These are phyloP conservation scores for Saccharomycopsis babjevae DNA, from an alignment of 805 yeast species.

Conservation along the genomic window DNA sequence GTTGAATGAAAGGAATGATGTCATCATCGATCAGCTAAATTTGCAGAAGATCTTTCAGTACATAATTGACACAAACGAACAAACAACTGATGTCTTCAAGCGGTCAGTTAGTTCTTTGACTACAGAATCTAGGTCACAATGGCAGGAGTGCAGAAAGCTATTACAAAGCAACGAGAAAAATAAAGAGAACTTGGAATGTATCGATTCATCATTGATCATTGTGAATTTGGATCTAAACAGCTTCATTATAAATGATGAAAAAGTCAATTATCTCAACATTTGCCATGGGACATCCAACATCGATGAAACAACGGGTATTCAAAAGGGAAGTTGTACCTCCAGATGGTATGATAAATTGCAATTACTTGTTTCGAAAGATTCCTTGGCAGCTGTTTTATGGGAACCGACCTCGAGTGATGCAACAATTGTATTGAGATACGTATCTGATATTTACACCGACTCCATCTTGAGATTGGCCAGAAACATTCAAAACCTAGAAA, in stretches of 20 bases:
- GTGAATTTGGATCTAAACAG: conserved; percentile 70
- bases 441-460: conserved; percentile 83
- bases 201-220: conserved; percentile 75
- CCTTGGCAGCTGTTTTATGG: conserved; percentile 84
- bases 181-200: conserved; percentile 44
- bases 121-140: conserved; percentile 72
- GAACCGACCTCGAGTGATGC: conserved; percentile 92
- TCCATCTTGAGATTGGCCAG: conserved; percentile 76
- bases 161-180: conserved; percentile 35
- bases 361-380: conserved; percentile 71
- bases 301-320: conserved; percentile 58
- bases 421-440: conserved; percentile 79
- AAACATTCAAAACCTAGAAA: conserved; percentile 49
- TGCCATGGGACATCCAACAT: conserved; percentile 72
- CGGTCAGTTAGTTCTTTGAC: conserved; percentile 77
- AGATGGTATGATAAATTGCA: conserved; percentile 92
- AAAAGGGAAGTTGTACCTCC: conserved; percentile 85
- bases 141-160: conserved; percentile 64
- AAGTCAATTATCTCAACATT: conserved; percentile 29
- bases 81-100: conserved; percentile 20
- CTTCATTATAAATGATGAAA: conserved; percentile 25
- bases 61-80: conserved; percentile 55
- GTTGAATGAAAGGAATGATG: conserved; percentile 53
- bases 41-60: conserved; percentile 54
- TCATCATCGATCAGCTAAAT: conserved; percentile 57